Evolutionary conservation across 2,329 filamentous ascomycete genomes (phyloP).

Genomic region (Colletotrichum endophyticum): DNA sequence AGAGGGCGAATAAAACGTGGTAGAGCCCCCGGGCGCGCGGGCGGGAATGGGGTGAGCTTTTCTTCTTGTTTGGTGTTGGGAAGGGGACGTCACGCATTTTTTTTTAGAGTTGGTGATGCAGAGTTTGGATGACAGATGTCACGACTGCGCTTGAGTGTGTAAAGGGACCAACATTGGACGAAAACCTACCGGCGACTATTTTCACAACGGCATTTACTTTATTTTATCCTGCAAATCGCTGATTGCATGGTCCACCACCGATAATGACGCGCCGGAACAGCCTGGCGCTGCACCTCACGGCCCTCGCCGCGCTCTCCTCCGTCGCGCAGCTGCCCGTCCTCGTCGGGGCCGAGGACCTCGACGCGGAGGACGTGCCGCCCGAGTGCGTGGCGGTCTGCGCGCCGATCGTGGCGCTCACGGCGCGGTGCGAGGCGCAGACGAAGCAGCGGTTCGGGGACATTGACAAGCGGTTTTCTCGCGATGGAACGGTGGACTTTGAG

Average conservation of each 20-base stretch:
- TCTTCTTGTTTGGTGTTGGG: not conserved
- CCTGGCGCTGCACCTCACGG: not conserved
- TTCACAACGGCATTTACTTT: not conserved
- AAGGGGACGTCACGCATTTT: not conserved
- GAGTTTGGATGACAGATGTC: not conserved
- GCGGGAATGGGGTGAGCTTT: not conserved
- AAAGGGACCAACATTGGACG: not conserved
- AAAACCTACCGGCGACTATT: not conserved
- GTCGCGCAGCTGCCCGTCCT: not conserved
- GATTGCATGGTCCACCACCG: not conserved
- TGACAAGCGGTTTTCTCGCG: not conserved
- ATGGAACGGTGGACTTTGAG: not conserved
- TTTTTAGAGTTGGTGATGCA: not conserved
- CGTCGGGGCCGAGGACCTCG: constrained; percentile 5
- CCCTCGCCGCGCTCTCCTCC: not conserved
- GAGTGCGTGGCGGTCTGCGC: not conserved
- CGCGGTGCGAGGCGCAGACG: not conserved
- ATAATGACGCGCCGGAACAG: not conserved
- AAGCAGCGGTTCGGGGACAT: not conserved
- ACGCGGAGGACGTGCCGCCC: constrained; percentile 11
- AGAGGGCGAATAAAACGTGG: not conserved
- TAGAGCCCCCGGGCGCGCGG: not conserved
- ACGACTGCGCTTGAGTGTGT: not conserved
- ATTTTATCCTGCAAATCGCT: not conserved
- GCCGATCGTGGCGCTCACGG: constrained; percentile 7